A percentile compares a stretch with the other conserved stretches of the same genome.
Conservation (phyloP, 257 asterid species). For the Nemophila menziesii region DNA sequence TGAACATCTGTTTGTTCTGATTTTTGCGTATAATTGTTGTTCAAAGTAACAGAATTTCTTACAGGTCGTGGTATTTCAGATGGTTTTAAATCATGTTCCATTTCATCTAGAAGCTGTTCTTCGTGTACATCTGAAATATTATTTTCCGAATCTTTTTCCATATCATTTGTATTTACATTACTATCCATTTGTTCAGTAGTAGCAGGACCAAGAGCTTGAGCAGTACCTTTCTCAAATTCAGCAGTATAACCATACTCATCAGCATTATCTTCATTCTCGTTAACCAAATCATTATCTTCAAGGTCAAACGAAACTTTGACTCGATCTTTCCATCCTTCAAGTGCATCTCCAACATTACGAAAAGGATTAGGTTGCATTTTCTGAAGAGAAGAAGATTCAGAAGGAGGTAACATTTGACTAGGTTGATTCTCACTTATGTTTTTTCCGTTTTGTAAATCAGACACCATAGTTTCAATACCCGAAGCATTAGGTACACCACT, state of each 20-base stretch:
- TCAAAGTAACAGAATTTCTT: slow-evolving; percentile 23
- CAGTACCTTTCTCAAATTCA: slow-evolving; percentile 69
- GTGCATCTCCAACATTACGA: slow-evolving; percentile 84
- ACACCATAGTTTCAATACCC: slow-evolving; percentile 35
- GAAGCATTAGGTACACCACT: slow-evolving; percentile 49
- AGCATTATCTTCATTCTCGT: slow-evolving; percentile 63
- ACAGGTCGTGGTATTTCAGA: slow-evolving; percentile 37
- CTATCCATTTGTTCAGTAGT: slow-evolving; percentile 66
- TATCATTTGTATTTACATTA: slow-evolving; percentile 36
- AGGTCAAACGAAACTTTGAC: slow-evolving; percentile 74
- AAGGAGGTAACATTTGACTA: slow-evolving; percentile 25
- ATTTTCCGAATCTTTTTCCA: slow-evolving; percentile 31
- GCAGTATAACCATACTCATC: slow-evolving; percentile 83
- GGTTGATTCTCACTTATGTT: slow-evolving; percentile 33
- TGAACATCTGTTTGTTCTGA: slow-evolving; percentile 23
- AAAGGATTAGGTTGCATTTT: slow-evolving; percentile 66
- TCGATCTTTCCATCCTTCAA: slow-evolving; percentile 95
- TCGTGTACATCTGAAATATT: no score
- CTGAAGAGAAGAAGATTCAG: slow-evolving; percentile 36
- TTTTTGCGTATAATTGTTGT: slow-evolving; percentile 21
- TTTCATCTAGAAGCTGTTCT: slow-evolving; percentile 30
- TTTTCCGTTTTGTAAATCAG: slow-evolving; percentile 43
- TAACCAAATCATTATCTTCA: slow-evolving; percentile 45
- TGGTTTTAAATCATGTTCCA: slow-evolving; percentile 35
- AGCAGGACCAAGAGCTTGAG: slow-evolving; percentile 97